Percentiles rank a stretch among this genome's conserved stretches.
Conservation (phyloP, 495 filamentous ascomycete species). For the Talaromyces borbonicus region DNA sequence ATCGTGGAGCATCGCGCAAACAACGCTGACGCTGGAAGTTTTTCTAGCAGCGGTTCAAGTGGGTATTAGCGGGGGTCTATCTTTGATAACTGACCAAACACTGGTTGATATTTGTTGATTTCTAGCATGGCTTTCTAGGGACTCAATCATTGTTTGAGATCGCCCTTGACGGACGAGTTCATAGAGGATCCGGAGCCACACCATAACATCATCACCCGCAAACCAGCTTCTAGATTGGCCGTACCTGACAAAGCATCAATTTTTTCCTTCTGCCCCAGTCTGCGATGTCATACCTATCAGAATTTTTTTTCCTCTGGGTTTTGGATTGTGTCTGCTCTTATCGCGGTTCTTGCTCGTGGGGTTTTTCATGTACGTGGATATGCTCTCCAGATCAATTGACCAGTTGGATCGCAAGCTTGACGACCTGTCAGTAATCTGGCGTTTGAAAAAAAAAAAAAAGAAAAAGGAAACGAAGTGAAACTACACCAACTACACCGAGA, state of each 20-base stretch:
- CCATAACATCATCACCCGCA: not conserved
- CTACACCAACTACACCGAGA: constrained; percentile 1
- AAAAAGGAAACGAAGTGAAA: not conserved
- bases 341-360: no score
- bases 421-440: no score
- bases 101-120: not conserved
- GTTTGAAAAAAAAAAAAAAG: not conserved
- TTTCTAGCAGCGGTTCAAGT: not conserved
- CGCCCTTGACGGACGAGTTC: not conserved
- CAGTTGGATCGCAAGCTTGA: no score
- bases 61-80: constrained; percentile 1
- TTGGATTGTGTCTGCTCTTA: no score
- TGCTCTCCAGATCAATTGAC: no score
- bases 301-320: not conserved
- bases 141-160: not conserved
- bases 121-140: not conserved
- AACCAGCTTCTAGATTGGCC: not conserved
- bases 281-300: not conserved
- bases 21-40: not conserved
- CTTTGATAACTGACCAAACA: not conserved
- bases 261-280: not conserved
- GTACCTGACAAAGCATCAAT: constrained; percentile 1
- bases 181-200: not conserved
- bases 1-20: not conserved
- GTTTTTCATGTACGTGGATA: no score